A percentile compares a stretch with the other conserved stretches of the same genome.
Conservation (phyloP, 495 filamentous ascomycete genomes). For the Letharia columbiana region DNA sequence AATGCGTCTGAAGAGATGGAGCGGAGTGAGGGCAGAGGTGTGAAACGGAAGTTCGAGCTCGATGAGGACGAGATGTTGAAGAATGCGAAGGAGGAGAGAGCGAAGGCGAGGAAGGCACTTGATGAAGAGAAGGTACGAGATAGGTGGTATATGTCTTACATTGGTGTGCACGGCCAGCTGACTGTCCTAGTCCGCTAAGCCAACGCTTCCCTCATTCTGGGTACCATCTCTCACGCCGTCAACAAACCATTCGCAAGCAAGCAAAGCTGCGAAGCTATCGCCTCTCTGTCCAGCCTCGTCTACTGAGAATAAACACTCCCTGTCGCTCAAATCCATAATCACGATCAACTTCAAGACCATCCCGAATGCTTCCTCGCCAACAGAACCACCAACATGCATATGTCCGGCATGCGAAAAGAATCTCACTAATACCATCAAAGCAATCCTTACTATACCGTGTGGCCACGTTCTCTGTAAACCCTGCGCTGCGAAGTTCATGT, state of each 20-base stretch:
- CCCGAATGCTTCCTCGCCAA: constrained; percentile 36
- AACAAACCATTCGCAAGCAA: constrained; percentile 40
- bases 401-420: constrained; percentile 87
- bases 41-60: constrained; percentile 74
- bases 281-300: constrained; percentile 76
- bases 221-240: constrained; percentile 75
- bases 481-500: constrained; percentile 85
- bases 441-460: constrained; percentile 84
- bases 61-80: constrained; percentile 71
- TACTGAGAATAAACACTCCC: constrained; percentile 59
- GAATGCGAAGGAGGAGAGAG: constrained; percentile 60
- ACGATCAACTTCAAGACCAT: constrained; percentile 71
- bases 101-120: constrained; percentile 57
- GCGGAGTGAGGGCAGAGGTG: constrained; percentile 38
- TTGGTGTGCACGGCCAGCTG: not conserved
- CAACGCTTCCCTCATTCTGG: constrained; percentile 88
- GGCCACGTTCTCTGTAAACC: constrained; percentile 88
- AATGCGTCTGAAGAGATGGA: constrained; percentile 38
- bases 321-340: constrained; percentile 75
- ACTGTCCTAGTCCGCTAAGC: constrained; percentile 45
- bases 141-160: not conserved
- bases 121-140: constrained; percentile 62
- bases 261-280: constrained; percentile 56
- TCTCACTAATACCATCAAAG: constrained; percentile 73
- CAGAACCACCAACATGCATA: constrained; percentile 46